These are phyloP conservation scores for Plasmopara muralis DNA, from an alignment of 352 stramenopile species.

Conservation along the genomic window DNA sequence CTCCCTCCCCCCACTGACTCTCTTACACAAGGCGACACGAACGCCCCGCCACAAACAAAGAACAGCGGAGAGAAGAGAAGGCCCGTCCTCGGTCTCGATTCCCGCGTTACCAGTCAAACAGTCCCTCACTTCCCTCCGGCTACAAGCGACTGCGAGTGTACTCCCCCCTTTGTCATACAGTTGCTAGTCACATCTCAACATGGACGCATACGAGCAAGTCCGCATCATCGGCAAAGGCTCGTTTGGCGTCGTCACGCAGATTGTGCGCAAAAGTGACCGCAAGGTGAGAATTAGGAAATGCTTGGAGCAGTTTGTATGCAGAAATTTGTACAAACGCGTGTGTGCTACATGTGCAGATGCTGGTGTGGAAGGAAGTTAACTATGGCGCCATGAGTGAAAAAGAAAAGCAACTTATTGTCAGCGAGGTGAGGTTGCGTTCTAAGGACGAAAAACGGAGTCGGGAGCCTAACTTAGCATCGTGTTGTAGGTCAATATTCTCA, in stretches of 20 bases:
- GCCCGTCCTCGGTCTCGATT: slow-evolving; percentile 7
- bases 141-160: slow-evolving; percentile 1
- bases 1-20: slow-evolving; percentile 8
- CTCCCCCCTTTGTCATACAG: neutral
- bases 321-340: slow-evolving; percentile 5
- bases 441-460: neutral
- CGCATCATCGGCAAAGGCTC: slow-evolving; percentile 88
- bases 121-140: neutral
- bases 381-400: slow-evolving; percentile 91
- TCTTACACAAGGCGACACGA: slow-evolving; percentile 9
- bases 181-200: slow-evolving; percentile 16
- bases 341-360: slow-evolving; percentile 38
- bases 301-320: neutral
- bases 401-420: slow-evolving; percentile 92
- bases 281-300: slow-evolving; percentile 42
- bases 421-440: slow-evolving; percentile 48
- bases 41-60: slow-evolving; percentile 29
- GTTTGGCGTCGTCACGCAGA: slow-evolving; percentile 88
- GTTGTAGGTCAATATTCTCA: slow-evolving; percentile 87
- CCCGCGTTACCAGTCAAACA: slow-evolving; percentile 13
- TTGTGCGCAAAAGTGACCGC: slow-evolving; percentile 82
- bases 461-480: neutral
- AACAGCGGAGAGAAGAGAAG: slow-evolving; percentile 30
- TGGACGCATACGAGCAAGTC: slow-evolving; percentile 87
- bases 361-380: slow-evolving; percentile 92